Conservation (phyloP, 257 asterid genomes). For the Penstemon barbatus region DNA sequence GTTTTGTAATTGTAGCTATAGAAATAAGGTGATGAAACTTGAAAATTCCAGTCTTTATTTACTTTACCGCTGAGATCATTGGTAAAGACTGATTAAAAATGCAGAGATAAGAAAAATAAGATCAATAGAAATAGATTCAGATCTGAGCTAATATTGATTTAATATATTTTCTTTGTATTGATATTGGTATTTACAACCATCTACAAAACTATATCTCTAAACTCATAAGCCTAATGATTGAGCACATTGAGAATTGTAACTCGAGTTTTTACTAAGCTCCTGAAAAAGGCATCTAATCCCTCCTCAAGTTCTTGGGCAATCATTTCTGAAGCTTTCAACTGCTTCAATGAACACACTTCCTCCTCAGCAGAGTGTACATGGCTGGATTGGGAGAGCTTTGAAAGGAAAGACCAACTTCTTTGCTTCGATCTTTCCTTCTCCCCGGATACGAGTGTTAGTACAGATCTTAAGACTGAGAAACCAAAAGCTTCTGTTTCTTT, state of each 20-base stretch:
- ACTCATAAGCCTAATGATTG: conserved; percentile 22
- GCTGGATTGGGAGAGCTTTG: conserved; percentile 31
- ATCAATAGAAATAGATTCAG: neutral
- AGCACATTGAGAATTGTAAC: conserved; percentile 39
- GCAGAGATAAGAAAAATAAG: neutral
- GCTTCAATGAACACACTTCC: conserved; percentile 28
- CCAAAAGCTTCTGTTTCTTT: conserved; percentile 31
- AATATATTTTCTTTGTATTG: neutral
- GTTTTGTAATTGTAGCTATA: no score
- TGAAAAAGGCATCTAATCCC: conserved; percentile 33
- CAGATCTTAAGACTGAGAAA: conserved; percentile 25
- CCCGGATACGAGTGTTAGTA: conserved; percentile 29
- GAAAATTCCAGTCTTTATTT: no score
- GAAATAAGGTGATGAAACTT: no score
- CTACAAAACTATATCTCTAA: no score
- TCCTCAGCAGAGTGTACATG: conserved; percentile 11
- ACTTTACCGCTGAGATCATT: no score
- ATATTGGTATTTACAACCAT: no score
- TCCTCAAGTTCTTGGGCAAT: conserved; percentile 28
- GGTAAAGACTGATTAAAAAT: no score
- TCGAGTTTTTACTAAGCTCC: conserved; percentile 33
- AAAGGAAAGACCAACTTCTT: conserved; percentile 34
- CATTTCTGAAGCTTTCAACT: conserved; percentile 27
- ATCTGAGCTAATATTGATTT: neutral
- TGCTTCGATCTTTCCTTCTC: conserved; percentile 31